These are phyloP conservation scores for Alternaria sp. DNA, from an alignment of 2,329 filamentous ascomycete species.

Conservation along the genomic window DNA sequence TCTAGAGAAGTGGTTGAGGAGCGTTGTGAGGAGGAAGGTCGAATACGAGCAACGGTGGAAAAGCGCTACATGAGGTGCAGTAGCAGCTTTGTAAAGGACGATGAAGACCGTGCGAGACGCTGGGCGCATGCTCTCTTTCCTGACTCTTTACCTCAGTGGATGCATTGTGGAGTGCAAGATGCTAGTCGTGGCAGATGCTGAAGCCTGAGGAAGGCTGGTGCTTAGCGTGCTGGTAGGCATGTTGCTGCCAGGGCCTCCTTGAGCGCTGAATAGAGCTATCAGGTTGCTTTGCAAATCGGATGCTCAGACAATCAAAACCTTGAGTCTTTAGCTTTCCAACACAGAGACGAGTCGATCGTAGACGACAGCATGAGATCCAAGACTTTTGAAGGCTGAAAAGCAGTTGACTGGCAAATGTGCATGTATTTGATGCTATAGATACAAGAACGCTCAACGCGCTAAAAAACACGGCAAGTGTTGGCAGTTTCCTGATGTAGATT, in stretches of 20 bases:
- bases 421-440: neutral
- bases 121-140: neutral
- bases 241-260: neutral
- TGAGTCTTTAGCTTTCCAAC: neutral
- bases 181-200: neutral
- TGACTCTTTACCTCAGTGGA: neutral
- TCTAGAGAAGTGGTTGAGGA: slow-evolving; percentile 52
- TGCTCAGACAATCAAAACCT: too few species aligned
- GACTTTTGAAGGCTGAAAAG: neutral
- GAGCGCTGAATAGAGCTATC: too few species aligned
- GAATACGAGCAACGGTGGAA: slow-evolving; percentile 54
- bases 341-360: neutral
- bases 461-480: neutral
- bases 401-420: neutral
- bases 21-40: slow-evolving; percentile 53
- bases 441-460: slow-evolving; percentile 2
- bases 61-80: slow-evolving; percentile 42
- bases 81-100: neutral
- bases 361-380: neutral
- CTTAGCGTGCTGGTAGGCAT: neutral
- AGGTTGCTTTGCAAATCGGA: neutral
- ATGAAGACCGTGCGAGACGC: neutral
- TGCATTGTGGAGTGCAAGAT: neutral
- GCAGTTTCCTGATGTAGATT: neutral
- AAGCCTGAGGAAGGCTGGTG: neutral